A percentile compares a stretch with the other conserved stretches of the same genome.
Conservation (phyloP, 2,329 filamentous ascomycete genomes). For the Penicillium sp. region DNA sequence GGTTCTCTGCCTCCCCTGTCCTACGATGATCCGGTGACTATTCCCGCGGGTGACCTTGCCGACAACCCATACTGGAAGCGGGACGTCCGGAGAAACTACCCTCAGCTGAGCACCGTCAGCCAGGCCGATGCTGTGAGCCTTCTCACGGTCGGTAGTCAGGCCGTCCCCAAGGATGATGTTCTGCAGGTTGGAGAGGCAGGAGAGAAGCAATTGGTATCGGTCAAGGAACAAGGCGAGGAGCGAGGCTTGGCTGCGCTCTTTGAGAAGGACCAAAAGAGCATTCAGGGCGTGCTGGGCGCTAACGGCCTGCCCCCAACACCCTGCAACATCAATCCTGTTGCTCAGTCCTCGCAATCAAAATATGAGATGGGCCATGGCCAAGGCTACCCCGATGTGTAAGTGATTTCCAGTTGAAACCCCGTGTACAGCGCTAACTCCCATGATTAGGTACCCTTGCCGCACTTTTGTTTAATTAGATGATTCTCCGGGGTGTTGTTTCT, state of each 20-base stretch:
- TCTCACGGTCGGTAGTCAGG: slow-evolving; percentile 79
- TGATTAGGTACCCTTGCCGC: slow-evolving; percentile 46
- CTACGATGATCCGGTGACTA: slow-evolving; percentile 80
- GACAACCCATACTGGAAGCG: slow-evolving; percentile 98
- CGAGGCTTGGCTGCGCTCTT: slow-evolving; percentile 72
- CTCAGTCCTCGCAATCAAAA: slow-evolving; percentile 42
- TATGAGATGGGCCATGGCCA: slow-evolving; percentile 67
- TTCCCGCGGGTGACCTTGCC: slow-evolving; percentile 82
- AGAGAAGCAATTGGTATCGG: slow-evolving; percentile 70
- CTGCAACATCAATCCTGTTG: slow-evolving; percentile 60
- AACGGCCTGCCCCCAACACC: slow-evolving; percentile 86
- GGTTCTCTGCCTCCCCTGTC: slow-evolving; percentile 67
- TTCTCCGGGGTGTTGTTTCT: background rate
- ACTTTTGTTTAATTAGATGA: slow-evolving; percentile 41
- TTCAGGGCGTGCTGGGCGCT: slow-evolving; percentile 65
- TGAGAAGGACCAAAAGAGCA: slow-evolving; percentile 60
- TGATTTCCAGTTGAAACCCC: slow-evolving; percentile 26
- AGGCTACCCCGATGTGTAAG: slow-evolving; percentile 70
- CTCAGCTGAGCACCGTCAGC: slow-evolving; percentile 72
- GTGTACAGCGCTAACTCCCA: slow-evolving; percentile 4
- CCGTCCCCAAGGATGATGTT: slow-evolving; percentile 74
- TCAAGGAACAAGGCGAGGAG: slow-evolving; percentile 71
- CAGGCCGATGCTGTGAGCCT: slow-evolving; percentile 86
- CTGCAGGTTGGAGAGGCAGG: slow-evolving; percentile 73
- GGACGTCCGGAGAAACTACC: slow-evolving; percentile 80